These are phyloP conservation scores for Kwoniella europaea DNA, from an alignment of 768 basidiomycete genomes.

Conservation along the genomic window DNA sequence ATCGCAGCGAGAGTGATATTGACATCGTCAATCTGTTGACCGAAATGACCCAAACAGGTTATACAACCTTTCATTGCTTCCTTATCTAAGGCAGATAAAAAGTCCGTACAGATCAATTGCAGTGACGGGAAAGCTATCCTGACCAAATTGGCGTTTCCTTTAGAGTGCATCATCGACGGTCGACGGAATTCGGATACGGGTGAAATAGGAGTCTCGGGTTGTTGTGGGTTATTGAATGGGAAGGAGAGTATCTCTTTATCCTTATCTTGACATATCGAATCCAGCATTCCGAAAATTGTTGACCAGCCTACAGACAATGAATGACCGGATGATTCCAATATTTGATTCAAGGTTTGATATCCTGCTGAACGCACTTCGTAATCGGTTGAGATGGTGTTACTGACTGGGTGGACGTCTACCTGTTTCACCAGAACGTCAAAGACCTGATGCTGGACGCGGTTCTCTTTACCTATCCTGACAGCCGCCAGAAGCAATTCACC, in stretches of 20 bases:
- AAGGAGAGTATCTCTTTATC: neutral
- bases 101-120: conserved; percentile 87
- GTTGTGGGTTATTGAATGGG: conserved; percentile 38
- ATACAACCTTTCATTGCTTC: conserved; percentile 87
- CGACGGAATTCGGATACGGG: conserved; percentile 37
- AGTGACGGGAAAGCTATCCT: conserved; percentile 93
- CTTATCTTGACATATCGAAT: conserved; percentile 73
- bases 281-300: conserved; percentile 87
- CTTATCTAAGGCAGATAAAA: conserved; percentile 77
- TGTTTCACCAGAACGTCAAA: conserved; percentile 84
- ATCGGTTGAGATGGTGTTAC: conserved; percentile 63
- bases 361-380: conserved; percentile 83
- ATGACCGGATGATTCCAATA: conserved; percentile 88
- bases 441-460: conserved; percentile 75
- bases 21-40: conserved; percentile 82
- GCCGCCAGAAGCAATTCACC: conserved; percentile 81
- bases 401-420: conserved; percentile 63
- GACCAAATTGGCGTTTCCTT: conserved; percentile 74
- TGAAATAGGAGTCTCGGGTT: conserved; percentile 56
- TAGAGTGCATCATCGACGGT: conserved; percentile 65
- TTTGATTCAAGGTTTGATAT: conserved; percentile 83
- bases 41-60: conserved; percentile 86
- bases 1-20: conserved; percentile 95
- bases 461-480: conserved; percentile 38
- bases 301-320: conserved; percentile 92